Base-by-base conservation (phyloP, 1,284 basidiomycete genomes). In the Ustilago curta region DNA sequence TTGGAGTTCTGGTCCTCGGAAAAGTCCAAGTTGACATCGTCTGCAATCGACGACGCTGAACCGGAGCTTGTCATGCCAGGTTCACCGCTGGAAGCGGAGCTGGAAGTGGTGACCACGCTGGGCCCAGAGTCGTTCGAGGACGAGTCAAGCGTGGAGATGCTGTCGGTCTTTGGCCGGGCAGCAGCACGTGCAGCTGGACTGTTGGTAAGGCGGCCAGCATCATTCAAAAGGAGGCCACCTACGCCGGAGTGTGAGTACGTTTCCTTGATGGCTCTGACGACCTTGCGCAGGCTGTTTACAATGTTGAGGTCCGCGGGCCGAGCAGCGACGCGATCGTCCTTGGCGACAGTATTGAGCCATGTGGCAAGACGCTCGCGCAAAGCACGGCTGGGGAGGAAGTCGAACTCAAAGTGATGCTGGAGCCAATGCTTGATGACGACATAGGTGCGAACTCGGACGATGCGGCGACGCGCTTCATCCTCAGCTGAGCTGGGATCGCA, bases 391-490 rank as follows among this genome's bases (percentile, higher is more conserved):
- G 78, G 74, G 14, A 81, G 47, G 50, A 80, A 83, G 57, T 83
- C 81, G 42, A 70, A 62, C 37, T 80, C 77, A 49, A 83, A 83
- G 53, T 80, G 78, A 25, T 80, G 60, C 48, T 64, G 65, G 12
- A 83, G 68, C 81, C 81, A 83, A 51, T 75, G 69, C 56, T 79
- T 78, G 67, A 83, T 62, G 42, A 81, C 78, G 48, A 76, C 78
- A 44, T 79, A 80, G 31, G 80, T 83, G 19, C 81, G 60, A 0
- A 83, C 81, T 2, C 77, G 76, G 2, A 83, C 81, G 27, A 83
- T 78, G 39, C 78, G 69, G 4, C 79, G 69, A 37, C 67, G 68
- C 9, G 78, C 72, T 40, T 77, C 80, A 43, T 82, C 81, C 9
- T 60, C 61, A 14, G 75, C 67, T 0, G 62, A 74, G 42, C 40